phyloP scores from a whole-genome alignment of 2,329 filamentous ascomycete genomes.

The Dryadomyces quercivorus region DNA sequence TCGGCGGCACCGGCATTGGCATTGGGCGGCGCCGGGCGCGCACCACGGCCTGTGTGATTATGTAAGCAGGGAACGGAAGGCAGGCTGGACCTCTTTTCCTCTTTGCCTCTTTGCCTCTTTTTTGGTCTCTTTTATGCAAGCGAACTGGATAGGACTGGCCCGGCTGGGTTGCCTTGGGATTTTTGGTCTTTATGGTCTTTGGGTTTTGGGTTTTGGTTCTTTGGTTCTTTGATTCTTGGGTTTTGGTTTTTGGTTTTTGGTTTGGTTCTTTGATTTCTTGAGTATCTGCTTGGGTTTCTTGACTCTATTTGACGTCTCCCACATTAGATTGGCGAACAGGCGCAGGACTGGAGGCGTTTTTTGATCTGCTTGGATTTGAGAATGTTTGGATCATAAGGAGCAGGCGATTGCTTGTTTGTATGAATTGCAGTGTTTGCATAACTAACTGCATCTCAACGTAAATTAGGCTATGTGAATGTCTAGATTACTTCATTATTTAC shows the following conservation, averaged over 20 bases:
- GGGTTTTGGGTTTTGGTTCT: background rate
- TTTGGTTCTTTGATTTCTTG: background rate
- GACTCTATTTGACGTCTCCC: no score
- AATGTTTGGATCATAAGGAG: background rate
- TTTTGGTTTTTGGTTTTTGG: background rate
- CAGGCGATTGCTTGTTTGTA: no score
- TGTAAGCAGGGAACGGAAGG: no score
- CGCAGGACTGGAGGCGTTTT: background rate
- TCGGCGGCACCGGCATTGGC: constrained; percentile 38
- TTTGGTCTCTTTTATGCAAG: no score
- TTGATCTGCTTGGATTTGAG: background rate
- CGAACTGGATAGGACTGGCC: no score
- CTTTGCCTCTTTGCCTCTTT: no score
- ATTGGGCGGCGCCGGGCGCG: constrained; percentile 9
- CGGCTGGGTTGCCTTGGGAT: no score
- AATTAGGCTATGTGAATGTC: background rate
- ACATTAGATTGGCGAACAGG: background rate
- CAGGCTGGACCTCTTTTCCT: no score
- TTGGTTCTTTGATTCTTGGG: background rate
- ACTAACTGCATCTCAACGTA: no score
- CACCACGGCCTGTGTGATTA: constrained; percentile 15
- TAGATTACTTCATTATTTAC: background rate
- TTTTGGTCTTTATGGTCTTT: no score
- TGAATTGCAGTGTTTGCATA: no score
- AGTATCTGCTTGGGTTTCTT: background rate